Conservation (phyloP, 805 yeast genomes). For the Candida loeiensis region DNA sequence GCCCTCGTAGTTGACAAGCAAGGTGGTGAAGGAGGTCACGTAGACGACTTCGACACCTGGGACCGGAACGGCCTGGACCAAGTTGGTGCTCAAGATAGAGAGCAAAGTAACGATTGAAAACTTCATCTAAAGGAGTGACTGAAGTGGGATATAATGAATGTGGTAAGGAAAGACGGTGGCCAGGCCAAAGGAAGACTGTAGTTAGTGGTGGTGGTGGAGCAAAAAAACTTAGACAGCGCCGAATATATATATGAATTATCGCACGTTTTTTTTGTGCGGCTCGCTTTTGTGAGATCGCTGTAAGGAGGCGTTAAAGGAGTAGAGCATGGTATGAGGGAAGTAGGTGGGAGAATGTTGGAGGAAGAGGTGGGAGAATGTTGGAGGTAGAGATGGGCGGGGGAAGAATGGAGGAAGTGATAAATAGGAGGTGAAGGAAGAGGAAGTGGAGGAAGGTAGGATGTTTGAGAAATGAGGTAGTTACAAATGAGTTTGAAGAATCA, state of each 20-base stretch:
- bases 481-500: too few relatives aligned
- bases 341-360: neutral
- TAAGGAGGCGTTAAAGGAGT: neutral
- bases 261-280: neutral
- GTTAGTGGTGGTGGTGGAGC: neutral
- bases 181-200: neutral
- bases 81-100: conserved; percentile 13
- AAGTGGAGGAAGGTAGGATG: too few relatives aligned
- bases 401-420: too few relatives aligned
- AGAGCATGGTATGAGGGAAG: neutral
- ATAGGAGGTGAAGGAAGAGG: too few relatives aligned
- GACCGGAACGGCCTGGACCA: conserved; percentile 22
- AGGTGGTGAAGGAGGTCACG: conserved; percentile 23
- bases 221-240: neutral
- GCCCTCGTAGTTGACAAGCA: conserved; percentile 12
- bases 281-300: neutral
- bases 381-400: too few relatives aligned
- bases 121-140: conserved; percentile 16
- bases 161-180: neutral
- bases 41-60: conserved; percentile 25
- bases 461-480: too few relatives aligned
- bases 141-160: conserved; percentile 2
- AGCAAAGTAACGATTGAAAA: conserved; percentile 15
- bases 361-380: too few relatives aligned
- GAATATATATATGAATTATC: neutral